Evolutionary conservation across 768 basidiomycete species (phyloP), one percentile per base, ranked within the genome.

Genomic region (Mycena maculata): DNA sequence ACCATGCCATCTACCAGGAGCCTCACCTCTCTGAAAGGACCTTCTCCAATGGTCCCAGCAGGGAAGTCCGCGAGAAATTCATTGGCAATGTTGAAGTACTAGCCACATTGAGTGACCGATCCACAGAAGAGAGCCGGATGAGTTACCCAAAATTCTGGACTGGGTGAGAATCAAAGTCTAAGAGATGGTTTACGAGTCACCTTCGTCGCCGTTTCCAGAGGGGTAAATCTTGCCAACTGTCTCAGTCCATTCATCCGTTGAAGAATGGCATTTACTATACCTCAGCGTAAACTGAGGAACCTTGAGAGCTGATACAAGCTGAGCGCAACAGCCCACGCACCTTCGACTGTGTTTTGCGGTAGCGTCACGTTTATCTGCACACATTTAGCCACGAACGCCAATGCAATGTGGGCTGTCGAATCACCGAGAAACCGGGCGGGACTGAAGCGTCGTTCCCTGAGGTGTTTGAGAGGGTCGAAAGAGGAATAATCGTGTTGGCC

Each of bases 371-470:
- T 89, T 60, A 88, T 74, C 92, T 92, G 60, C 23, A 59, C 18
- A 30, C 36, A 48, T 30, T 23, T 27, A 18, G 16, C 42, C 45
- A 20, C 38, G 25, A 44, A 48, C 31, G 18, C 27, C 11, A 16
- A 36, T n/a, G 30, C 11, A 16, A 36, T n/a, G n/a, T 38, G 4
- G 23, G 10, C 2, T 11, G 20, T 23, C 41, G 38, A 64, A 11
- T 50, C 72, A 92, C 91, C 13, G 90, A 90, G 71, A 92, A 91
- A 4, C 81, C 82, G 6, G 92, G 91, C 28, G 92, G 92, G 3
- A 93, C 90, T 38, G 90, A 90, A 7, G 89, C 90, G n/a, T 89
- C 86, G 64, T 89, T 86, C n/a, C 88, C 90, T 12, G 88, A 88
- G 60, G 84, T 79, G 62, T 90, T 88, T 11, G 81, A 80, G 63